Evolutionary conservation across 257 asterid genomes (phyloP), one percentile per base, ranked within the genome.

Genomic region (Solanum rostratum): DNA sequence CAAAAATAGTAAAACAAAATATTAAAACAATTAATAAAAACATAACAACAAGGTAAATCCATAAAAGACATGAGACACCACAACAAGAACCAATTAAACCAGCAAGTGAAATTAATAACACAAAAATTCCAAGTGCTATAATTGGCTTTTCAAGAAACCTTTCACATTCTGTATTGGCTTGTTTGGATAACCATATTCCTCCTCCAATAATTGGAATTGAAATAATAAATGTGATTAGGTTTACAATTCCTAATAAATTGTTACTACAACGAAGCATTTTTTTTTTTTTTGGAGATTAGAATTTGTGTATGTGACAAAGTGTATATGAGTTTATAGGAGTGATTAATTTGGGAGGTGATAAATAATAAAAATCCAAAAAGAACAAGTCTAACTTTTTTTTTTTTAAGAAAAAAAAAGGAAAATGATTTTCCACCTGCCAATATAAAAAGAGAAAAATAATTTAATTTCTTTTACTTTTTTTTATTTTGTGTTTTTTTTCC

Each of bases 1-100:
- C 98, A 89, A 96, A 96, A 65, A 94, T 92, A 10, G 98, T 95
- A 92, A 94, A 93, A 87, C 95, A 87, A 63, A 93, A 89, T 4
- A 96, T 82, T 15, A 94, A 68, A 20, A 96, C 37, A 83, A 96
- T 96, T 90, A 93, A 83, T 13, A 96, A 70, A 55, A 94, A 94
- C 98, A 96, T 94, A 53, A 95, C 97, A 33, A 92, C 39, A 6
- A 96, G 92, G 74, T 96, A 94, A 0, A 93, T 33, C 98, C 98
- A 96, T 18, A 96, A 82, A 30, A 96, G 91, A 94, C 97, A 93
- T 3, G 98, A 78, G 5, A 96, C 94, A 49, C 92, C 86, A 89
- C 98, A 94, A 84, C 94, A 96, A 2, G 98, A 88, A 5, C 99
- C 99, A 8, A 96, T 88, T 14, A 96, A 19, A 0, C 99, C 99